These are phyloP conservation scores for Platismatia glauca DNA, from an alignment of 495 filamentous ascomycete species.

Conservation along the genomic window DNA sequence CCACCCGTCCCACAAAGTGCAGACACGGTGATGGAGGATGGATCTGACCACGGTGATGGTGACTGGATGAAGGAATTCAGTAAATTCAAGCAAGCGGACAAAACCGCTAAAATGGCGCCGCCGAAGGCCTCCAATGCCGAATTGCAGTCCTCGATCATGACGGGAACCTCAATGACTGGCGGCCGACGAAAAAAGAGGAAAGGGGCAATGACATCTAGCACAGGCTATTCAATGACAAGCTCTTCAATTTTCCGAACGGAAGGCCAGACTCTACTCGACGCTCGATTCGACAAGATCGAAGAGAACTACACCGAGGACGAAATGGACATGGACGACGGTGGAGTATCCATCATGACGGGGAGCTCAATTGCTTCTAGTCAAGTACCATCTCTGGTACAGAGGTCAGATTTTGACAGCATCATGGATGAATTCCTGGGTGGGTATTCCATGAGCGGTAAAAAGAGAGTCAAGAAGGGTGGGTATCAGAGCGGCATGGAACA, in stretches of 20 bases:
- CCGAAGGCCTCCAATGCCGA: conserved; percentile 60
- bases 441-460: conserved; percentile 69
- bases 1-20: conserved; percentile 14
- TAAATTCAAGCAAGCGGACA: conserved; percentile 31
- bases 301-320: conserved; percentile 71
- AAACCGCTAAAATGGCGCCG: conserved; percentile 37
- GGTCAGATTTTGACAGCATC: conserved; percentile 73
- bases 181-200: conserved; percentile 80
- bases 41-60: conserved; percentile 41
- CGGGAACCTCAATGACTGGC: conserved; percentile 61
- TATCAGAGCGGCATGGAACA: conserved; percentile 74
- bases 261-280: conserved; percentile 75
- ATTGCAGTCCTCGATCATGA: conserved; percentile 66
- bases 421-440: conserved; percentile 87
- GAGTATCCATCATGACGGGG: conserved; percentile 46
- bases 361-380: conserved; percentile 38
- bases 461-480: conserved; percentile 72
- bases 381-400: conserved; percentile 39
- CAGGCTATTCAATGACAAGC: conserved; percentile 93
- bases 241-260: conserved; percentile 84
- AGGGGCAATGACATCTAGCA: conserved; percentile 80
- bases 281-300: conserved; percentile 84
- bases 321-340: conserved; percentile 46
- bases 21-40: conserved; percentile 23
- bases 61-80: conserved; percentile 80